These are phyloP conservation scores for Suillus americanus DNA, from an alignment of 768 basidiomycete genomes.

Conservation along the genomic window DNA sequence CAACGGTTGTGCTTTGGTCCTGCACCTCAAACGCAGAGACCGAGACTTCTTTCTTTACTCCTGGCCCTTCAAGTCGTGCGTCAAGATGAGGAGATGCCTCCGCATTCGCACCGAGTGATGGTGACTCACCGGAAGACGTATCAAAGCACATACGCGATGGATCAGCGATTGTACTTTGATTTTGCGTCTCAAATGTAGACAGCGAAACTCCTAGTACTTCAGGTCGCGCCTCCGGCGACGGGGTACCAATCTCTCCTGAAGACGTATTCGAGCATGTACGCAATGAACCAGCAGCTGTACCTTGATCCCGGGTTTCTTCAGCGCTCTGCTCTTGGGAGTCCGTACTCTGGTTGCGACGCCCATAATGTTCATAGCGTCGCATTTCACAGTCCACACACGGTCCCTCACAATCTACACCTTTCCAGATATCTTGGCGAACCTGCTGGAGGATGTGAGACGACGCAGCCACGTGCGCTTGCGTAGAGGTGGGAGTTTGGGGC, in stretches of 20 bases:
- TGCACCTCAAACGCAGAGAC: neutral
- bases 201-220: neutral
- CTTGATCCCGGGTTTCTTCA: neutral
- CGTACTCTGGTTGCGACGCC: neutral
- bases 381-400: neutral
- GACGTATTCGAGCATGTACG: neutral
- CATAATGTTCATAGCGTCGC: neutral
- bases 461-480: neutral
- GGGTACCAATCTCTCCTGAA: neutral
- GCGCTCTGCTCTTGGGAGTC: neutral
- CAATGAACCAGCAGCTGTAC: neutral
- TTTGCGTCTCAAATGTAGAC: neutral
- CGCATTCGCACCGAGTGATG: neutral
- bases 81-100: neutral
- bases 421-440: neutral
- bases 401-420: neutral
- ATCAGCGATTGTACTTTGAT: neutral
- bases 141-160: neutral
- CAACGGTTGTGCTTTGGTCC: neutral
- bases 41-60: neutral
- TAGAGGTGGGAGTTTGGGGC: neutral
- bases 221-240: neutral
- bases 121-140: neutral
- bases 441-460: too few relatives aligned
- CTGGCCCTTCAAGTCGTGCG: neutral